A percentile compares a stretch with the other conserved stretches of the same genome.
Conservation (phyloP, 1,139 yeast species). For the Candida dubliniensis region DNA sequence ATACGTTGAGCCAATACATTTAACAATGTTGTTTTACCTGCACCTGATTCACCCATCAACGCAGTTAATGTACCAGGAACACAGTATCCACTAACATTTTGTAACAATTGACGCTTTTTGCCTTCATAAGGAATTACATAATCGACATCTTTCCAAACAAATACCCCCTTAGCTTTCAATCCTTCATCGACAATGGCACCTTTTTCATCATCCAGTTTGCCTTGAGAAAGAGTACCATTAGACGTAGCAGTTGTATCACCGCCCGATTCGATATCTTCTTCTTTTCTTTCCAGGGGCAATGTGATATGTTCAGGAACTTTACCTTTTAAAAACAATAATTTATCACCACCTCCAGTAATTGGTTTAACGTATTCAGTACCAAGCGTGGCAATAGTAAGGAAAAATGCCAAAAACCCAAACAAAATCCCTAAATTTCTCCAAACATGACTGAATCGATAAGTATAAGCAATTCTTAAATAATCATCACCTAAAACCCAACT, state of each 20-base stretch:
- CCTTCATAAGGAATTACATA: slow-evolving; percentile 42
- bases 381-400: slow-evolving; percentile 43
- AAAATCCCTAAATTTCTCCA: slow-evolving; percentile 70
- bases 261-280: slow-evolving; percentile 14
- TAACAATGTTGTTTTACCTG: slow-evolving; percentile 65
- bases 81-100: slow-evolving; percentile 62
- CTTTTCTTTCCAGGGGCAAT: slow-evolving; percentile 21
- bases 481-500: slow-evolving; percentile 48
- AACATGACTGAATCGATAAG: slow-evolving; percentile 46
- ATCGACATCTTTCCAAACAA: slow-evolving; percentile 44
- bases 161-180: slow-evolving; percentile 32
- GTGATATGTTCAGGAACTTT: slow-evolving; percentile 39
- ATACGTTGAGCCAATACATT: slow-evolving; percentile 61
- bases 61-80: slow-evolving; percentile 74
- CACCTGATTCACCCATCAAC: slow-evolving; percentile 71
- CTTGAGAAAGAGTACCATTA: background rate
- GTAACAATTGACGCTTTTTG: slow-evolving; percentile 49
- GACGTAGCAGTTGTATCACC: background rate
- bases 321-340: slow-evolving; percentile 56
- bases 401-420: slow-evolving; percentile 54
- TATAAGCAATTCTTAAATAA: slow-evolving; percentile 44
- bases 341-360: slow-evolving; percentile 57
- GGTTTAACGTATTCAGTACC: slow-evolving; percentile 55
- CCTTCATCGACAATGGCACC: slow-evolving; percentile 39
- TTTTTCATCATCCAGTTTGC: slow-evolving; percentile 8